A percentile compares a stretch with the other conserved stretches of the same genome.
These are phyloP conservation scores for Austroboletus festivus DNA, from an alignment of 768 basidiomycete species.

Conservation along the genomic window DNA sequence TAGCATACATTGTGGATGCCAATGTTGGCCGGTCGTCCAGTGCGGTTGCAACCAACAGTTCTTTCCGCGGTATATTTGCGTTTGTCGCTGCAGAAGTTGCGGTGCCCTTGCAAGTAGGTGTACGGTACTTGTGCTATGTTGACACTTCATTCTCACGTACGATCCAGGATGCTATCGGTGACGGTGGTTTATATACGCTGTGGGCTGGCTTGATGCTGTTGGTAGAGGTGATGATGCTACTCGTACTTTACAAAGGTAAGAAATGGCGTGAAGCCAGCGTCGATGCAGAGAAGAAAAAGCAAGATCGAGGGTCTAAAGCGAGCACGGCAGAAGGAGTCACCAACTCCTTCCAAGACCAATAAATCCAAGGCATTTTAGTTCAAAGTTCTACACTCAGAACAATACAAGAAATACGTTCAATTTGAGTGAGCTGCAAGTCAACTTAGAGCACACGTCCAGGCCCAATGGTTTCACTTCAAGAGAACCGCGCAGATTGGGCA, in stretches of 20 bases:
- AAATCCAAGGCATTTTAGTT: no score
- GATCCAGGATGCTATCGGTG: constrained; percentile 63
- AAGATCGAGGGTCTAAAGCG: no score
- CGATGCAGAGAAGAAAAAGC: constrained; percentile 35
- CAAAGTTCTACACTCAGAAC: no score
- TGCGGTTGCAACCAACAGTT: constrained; percentile 73
- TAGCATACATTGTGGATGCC: constrained; percentile 87
- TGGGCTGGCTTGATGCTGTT: constrained; percentile 57
- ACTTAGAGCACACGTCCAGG: no score
- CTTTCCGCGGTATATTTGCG: constrained; percentile 65
- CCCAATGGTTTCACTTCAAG: no score
- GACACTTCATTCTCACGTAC: neutral
- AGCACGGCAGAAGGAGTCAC: no score
- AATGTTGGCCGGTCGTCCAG: constrained; percentile 79
- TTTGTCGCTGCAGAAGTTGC: constrained; percentile 73
- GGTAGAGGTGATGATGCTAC: constrained; percentile 51
- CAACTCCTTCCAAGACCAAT: no score
- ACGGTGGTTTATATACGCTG: constrained; percentile 77
- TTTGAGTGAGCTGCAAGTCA: no score
- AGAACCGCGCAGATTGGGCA: no score
- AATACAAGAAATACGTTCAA: no score
- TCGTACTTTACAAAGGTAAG: constrained; percentile 60
- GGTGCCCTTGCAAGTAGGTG: constrained; percentile 57
- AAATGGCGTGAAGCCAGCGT: constrained; percentile 57
- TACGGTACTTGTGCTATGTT: neutral